Base-by-base conservation (phyloP, 2,329 filamentous ascomycete genomes). In the Alternaria consortialis region DNA sequence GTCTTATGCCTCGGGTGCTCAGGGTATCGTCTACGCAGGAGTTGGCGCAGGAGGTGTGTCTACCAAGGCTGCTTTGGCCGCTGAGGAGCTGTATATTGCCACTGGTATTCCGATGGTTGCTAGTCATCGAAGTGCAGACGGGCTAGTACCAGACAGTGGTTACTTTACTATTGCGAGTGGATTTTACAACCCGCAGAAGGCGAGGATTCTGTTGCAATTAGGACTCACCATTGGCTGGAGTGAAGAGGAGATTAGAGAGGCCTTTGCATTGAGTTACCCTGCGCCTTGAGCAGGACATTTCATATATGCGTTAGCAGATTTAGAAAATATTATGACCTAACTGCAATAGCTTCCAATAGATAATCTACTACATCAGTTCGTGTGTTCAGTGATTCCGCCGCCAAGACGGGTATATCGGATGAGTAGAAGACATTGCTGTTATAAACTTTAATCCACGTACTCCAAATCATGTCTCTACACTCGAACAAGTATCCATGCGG, bases 141-240 rank as follows among this genome's bases (percentile, higher is more conserved):
- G 86, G 0, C 85, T 83, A 61, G 84, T 86, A n/a, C 81, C 82
- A 17, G 63, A 63, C 13, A 60, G 55, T 3, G 64, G 60, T 3
- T 72, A 71, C 17, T 78, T 75, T 42, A 66, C 73, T 1, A 81
- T 83, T 46, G 82, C 82, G 1, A 82, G 81, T 47, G 85, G 85
- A 0, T 85, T 84, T 60, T 79, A 86, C 43, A 87, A 87, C 65
- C 85, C 86, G 4, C 82, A 84, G 65, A 87, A 87, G 74, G 81
- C 84, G 31, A 80, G 85, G 42, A 81, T 88, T 23, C 72, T 87
- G 73, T 73, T 87, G 63, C 79, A 80, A 65, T 59, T 80, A 36
- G 74, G 72, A 4, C 32, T 80, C 5, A 73, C 74, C 0, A 58
- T 66, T 5, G 77, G 73, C 1, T 74, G 74, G 60, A 55, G 44